phyloP scores from a whole-genome alignment of 495 filamentous ascomycete species.

The Talaromyces wortmannii region DNA sequence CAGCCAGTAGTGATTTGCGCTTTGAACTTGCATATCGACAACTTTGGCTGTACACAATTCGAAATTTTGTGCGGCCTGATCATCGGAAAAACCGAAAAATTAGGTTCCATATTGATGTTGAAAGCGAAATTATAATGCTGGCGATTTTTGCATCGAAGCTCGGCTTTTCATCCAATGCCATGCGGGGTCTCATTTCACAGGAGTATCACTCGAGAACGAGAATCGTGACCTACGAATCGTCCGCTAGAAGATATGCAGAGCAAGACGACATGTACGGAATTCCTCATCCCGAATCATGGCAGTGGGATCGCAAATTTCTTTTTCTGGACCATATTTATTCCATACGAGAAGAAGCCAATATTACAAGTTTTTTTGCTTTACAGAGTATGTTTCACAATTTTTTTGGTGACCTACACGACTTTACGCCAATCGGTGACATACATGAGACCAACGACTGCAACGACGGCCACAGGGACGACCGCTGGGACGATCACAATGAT shows the following conservation, averaged over 20 bases:
- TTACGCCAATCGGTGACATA: not conserved
- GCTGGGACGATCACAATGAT: not conserved
- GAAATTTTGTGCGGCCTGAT: not conserved
- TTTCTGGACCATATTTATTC: not conserved
- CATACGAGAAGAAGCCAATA: not conserved
- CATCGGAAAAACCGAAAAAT: not conserved
- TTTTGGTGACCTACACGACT: not conserved
- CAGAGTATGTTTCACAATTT: not conserved
- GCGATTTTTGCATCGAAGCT: not conserved
- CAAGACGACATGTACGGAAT: not conserved
- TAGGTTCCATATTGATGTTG: not conserved
- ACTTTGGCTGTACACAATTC: not conserved
- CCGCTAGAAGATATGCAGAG: not conserved
- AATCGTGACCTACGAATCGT: not conserved
- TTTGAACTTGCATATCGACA: constrained; percentile 1
- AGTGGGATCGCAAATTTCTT: not conserved
- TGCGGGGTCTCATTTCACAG: not conserved
- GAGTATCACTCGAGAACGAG: not conserved
- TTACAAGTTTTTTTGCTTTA: not conserved
- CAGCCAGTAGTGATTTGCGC: not conserved
- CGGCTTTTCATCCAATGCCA: not conserved
- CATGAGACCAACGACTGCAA: no score
- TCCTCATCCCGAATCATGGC: not conserved
- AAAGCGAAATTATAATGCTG: not conserved
- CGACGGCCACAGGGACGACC: not conserved